Evolutionary conservation across 768 basidiomycete species (phyloP).

Genomic region (Neoboletus brunneissimus): DNA sequence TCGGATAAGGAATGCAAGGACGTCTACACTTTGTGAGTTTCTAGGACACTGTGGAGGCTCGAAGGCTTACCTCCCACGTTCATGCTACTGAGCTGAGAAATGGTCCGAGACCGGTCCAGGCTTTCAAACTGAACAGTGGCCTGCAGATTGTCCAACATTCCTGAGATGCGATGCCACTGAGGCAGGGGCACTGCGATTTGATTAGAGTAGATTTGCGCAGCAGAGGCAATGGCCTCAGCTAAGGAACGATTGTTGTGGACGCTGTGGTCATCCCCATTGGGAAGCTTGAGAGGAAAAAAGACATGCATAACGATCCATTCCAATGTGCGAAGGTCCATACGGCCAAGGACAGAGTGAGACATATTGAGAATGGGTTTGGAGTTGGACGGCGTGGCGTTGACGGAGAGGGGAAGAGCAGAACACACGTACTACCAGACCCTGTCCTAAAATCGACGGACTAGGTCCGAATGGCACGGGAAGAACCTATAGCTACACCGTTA

Average conservation of each 20-base stretch:
- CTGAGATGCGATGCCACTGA: slow-evolving; percentile 30
- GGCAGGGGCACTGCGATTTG: slow-evolving; percentile 5
- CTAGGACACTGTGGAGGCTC: no score
- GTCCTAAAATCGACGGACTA: not conserved
- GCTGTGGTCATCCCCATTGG: slow-evolving; percentile 34
- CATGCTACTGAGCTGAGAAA: slow-evolving; percentile 11
- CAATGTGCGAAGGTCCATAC: not conserved
- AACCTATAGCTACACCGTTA: slow-evolving; percentile 1
- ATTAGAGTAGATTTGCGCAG: slow-evolving; percentile 17
- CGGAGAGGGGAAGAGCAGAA: no score
- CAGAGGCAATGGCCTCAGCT: slow-evolving; percentile 15
- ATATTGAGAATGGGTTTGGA: not conserved
- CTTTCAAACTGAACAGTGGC: slow-evolving; percentile 8
- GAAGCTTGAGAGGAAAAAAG: slow-evolving; percentile 42
- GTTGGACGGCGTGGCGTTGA: not conserved
- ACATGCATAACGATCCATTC: slow-evolving; percentile 42
- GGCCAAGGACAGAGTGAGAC: slow-evolving; percentile 2
- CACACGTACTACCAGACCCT: not conserved
- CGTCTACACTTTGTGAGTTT: slow-evolving; percentile 26
- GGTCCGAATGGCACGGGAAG: slow-evolving; percentile 13
- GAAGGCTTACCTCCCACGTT: slow-evolving; percentile 1
- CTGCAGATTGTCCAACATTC: slow-evolving; percentile 32
- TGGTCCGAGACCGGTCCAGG: slow-evolving; percentile 7
- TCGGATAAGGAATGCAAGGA: slow-evolving; percentile 27
- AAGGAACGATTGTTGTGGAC: slow-evolving; percentile 28